phyloP scores from a whole-genome alignment of 225 moss, liverwort and hornwort species.

The Physcomitrium patens region DNA sequence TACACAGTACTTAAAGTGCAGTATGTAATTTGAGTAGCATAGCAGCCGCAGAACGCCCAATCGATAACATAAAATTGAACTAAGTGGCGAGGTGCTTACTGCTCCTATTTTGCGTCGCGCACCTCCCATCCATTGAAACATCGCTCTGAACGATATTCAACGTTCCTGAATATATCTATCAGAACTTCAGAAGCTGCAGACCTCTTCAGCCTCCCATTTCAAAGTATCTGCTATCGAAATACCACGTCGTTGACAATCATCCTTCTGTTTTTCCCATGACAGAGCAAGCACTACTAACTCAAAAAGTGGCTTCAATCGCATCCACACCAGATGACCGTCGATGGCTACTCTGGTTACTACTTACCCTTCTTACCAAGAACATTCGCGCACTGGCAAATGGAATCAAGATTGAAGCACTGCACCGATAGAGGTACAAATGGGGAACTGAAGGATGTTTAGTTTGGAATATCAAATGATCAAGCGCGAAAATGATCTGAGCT shows the following conservation, averaged over 20 bases:
- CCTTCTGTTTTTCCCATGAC: neutral
- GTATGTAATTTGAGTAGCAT: neutral
- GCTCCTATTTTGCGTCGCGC: slow-evolving; percentile 54
- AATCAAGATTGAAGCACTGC: neutral
- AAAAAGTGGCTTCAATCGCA: neutral
- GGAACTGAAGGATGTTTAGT: neutral
- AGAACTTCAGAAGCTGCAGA: slow-evolving; percentile 23
- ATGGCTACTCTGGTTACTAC: neutral
- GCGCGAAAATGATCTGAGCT: neutral
- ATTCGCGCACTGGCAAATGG: slow-evolving; percentile 12
- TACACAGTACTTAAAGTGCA: neutral
- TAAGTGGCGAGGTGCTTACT: slow-evolving; percentile 37
- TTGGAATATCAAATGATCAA: neutral
- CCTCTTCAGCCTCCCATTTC: neutral
- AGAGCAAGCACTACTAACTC: slow-evolving; percentile 5
- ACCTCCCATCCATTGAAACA: slow-evolving; percentile 76
- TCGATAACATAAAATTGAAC: slow-evolving; percentile 16
- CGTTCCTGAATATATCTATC: slow-evolving; percentile 7
- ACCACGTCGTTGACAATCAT: slow-evolving; percentile 10
- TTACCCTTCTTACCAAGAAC: slow-evolving; percentile 9
- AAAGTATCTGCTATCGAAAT: slow-evolving; percentile 15
- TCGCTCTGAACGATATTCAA: slow-evolving; percentile 24
- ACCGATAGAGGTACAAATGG: neutral
- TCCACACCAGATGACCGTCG: neutral
- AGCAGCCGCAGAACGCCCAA: slow-evolving; percentile 8